phyloP scores from a whole-genome alignment of 2,329 filamentous ascomycete species.

The Fusarium nodosum region DNA sequence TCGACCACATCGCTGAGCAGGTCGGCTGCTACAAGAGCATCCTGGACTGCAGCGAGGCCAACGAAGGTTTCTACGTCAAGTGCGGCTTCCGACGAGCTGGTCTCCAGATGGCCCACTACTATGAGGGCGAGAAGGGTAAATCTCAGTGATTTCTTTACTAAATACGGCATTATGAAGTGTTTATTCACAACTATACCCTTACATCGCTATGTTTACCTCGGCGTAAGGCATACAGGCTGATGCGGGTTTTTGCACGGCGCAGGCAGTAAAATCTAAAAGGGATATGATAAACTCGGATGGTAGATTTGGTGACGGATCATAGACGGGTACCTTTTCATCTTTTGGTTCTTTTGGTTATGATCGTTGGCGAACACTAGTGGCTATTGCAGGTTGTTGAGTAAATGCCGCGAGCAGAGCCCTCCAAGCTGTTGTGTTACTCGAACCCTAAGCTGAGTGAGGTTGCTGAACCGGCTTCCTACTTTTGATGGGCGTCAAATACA shows the following conservation, averaged over 20 bases:
- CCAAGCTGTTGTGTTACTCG: constrained; percentile 24
- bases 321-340: constrained; percentile 23
- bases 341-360: too few relatives aligned
- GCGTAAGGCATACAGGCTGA: constrained; percentile 44
- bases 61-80: constrained; percentile 98
- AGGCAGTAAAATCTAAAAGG: constrained; percentile 51
- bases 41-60: constrained; percentile 94
- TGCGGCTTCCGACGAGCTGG: constrained; percentile 94
- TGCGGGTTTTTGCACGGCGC: constrained; percentile 45
- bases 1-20: constrained; percentile 88
- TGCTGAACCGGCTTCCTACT: constrained; percentile 30
- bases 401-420: background rate
- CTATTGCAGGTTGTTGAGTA: background rate
- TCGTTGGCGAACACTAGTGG: background rate
- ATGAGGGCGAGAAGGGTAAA: constrained; percentile 71
- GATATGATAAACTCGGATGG: constrained; percentile 31
- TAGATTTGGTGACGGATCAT: constrained; percentile 37
- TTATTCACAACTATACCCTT: constrained; percentile 16
- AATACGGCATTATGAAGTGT: constrained; percentile 6
- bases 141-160: constrained; percentile 46
- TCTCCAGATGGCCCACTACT: constrained; percentile 97
- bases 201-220: constrained; percentile 23
- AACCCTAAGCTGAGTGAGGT: constrained; percentile 28
- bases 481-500: background rate
- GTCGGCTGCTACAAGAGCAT: constrained; percentile 98